A percentile compares a stretch with the other conserved stretches of the same genome.
These are phyloP conservation scores for Fusarium robinianum DNA, from an alignment of 2,329 filamentous ascomycete species.

Conservation along the genomic window DNA sequence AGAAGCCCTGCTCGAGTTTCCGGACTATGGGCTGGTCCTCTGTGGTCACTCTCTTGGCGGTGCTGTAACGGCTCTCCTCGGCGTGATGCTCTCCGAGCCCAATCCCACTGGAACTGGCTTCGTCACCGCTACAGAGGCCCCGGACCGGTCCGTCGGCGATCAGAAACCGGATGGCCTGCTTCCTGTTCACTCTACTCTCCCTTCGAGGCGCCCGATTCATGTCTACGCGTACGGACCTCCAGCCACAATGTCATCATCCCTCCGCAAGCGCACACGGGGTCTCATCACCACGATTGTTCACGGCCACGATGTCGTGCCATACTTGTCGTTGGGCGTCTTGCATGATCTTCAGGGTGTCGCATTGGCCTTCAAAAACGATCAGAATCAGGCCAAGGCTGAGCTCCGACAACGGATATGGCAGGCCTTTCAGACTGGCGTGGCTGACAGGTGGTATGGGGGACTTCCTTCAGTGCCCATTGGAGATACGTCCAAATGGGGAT, in stretches of 20 bases:
- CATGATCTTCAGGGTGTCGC: constrained; percentile 76
- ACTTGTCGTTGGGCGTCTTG: constrained; percentile 72
- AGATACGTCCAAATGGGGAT: constrained; percentile 71
- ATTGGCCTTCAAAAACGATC: constrained; percentile 73
- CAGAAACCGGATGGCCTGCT: constrained; percentile 35
- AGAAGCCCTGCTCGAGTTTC: constrained; percentile 67
- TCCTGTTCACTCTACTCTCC: constrained; percentile 55
- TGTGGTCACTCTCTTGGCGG: constrained; percentile 73
- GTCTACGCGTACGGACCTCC: constrained; percentile 81
- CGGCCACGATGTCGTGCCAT: constrained; percentile 73
- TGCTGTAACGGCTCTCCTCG: constrained; percentile 70
- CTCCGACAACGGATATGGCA: constrained; percentile 69
- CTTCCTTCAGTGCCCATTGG: constrained; percentile 44
- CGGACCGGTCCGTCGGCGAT: constrained; percentile 47
- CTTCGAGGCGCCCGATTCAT: constrained; percentile 71
- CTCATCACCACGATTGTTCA: constrained; percentile 77
- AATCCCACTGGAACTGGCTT: constrained; percentile 60
- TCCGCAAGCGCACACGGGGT: constrained; percentile 71
- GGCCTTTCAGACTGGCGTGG: constrained; percentile 63
- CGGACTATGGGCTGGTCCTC: constrained; percentile 70
- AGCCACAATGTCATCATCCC: constrained; percentile 70
- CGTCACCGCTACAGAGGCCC: constrained; percentile 60
- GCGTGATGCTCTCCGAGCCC: constrained; percentile 72
- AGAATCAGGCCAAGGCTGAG: constrained; percentile 67
- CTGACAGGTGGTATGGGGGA: constrained; percentile 63